Conservation (phyloP, 2,329 filamentous ascomycete genomes). For the Aureobasidium sp. region DNA sequence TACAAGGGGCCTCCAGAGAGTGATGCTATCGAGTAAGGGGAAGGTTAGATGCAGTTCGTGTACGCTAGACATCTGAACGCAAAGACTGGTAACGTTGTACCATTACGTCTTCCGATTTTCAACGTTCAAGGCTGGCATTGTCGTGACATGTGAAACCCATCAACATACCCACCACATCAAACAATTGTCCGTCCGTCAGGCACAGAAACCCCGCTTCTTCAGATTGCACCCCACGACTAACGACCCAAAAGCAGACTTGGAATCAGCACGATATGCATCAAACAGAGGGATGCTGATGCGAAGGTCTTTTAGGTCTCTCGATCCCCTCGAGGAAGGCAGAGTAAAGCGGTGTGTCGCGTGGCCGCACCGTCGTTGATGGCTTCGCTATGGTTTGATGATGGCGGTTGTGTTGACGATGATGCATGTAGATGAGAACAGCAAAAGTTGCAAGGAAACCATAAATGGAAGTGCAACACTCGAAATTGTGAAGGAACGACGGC, state of each 20-base stretch:
- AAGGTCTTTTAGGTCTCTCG: neutral
- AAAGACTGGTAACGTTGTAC: no score
- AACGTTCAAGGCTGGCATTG: no score
- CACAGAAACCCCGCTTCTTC: neutral
- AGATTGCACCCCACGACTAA: neutral
- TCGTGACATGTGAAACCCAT: no score
- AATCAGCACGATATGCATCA: neutral
- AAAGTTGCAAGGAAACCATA: neutral
- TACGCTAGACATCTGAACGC: neutral
- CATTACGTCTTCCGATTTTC: no score
- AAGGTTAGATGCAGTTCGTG: neutral
- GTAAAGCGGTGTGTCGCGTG: neutral
- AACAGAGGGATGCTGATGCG: neutral
- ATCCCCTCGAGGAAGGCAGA: neutral
- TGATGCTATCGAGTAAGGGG: neutral
- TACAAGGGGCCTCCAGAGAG: constrained; percentile 1
- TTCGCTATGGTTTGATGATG: neutral
- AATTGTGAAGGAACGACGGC: neutral
- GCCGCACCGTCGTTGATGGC: neutral
- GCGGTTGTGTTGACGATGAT: neutral
- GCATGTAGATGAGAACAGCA: no score
- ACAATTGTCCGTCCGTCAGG: neutral
- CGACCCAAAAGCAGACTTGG: neutral
- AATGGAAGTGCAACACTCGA: neutral
- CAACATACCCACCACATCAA: neutral